These are phyloP conservation scores for Warburgia ugandensis DNA, from an alignment of 164 flowering plant genomes.

Conservation along the genomic window DNA sequence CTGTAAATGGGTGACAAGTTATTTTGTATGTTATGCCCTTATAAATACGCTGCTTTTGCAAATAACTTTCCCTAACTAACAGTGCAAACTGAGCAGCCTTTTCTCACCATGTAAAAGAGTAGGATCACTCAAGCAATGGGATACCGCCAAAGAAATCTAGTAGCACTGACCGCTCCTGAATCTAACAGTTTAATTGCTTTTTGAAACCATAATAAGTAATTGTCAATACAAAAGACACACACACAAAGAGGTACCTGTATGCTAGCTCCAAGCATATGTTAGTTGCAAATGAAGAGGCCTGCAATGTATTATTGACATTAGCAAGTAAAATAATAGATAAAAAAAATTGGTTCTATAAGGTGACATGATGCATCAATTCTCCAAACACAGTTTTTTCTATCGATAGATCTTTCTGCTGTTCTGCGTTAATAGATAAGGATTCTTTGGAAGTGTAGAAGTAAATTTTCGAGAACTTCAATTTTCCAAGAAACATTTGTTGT, in stretches of 20 bases:
- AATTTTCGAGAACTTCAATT: too few species aligned
- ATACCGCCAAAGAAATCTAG: conserved; percentile 95
- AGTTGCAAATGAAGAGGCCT: conserved; percentile 96
- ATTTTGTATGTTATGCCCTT: too few species aligned
- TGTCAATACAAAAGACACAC: conserved; percentile 4
- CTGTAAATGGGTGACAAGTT: conserved; percentile 45
- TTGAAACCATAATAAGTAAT: conserved; percentile 53
- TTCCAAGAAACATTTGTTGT: too few species aligned
- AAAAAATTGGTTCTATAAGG: background rate
- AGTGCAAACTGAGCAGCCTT: background rate
- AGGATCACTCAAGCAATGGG: conserved; percentile 81
- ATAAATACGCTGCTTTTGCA: too few species aligned
- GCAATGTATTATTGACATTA: conserved; percentile 13
- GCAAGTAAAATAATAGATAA: background rate
- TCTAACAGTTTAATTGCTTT: conserved; percentile 90
- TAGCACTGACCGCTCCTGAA: conserved; percentile 92
- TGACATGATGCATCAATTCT: background rate
- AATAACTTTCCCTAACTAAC: too few species aligned
- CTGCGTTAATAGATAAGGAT: too few species aligned
- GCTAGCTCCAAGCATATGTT: conserved; percentile 84
- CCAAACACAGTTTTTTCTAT: too few species aligned
- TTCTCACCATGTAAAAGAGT: conserved; percentile 72
- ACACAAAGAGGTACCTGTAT: conserved; percentile 50
- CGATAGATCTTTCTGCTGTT: too few species aligned
- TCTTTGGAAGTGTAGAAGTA: too few species aligned